Evolutionary conservation across 2,329 filamentous ascomycete species (phyloP), one percentile per base, ranked within the genome.

Genomic region (Teratosphaeria destructans): DNA sequence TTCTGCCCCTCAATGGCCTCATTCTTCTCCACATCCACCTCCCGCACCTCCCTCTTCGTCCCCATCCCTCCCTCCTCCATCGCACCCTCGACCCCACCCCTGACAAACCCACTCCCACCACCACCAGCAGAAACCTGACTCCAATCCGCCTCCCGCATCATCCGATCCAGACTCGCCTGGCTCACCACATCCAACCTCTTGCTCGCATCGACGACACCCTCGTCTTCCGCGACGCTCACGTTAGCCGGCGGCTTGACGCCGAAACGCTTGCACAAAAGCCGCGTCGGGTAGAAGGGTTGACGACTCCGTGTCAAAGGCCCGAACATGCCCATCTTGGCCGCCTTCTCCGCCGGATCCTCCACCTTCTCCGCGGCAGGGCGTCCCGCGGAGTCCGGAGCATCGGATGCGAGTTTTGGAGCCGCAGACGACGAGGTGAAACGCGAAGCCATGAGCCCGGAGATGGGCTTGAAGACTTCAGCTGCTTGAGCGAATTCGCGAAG

Each of bases 231-330:
- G 62, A 74, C 65, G 71, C 77, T 70, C 11, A 54, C 27, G 19
- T 32, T 54, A 16, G 53, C 27, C 1, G 92, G 90, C 8, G 88
- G 83, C 61, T 81, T 85, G n/a, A 97, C 87, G 66, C 91, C 91
- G 75, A 99, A 96, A 8, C 94, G 82, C 72, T 97, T 99, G 76
- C 93, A 97, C n/a, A 97, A 75, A 49, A 99, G 75, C 58, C 91
- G 81, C 1, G 87, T 86, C 0, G 94, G 94, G 66, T 86, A 86
- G 73, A 96, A 97, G 4, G 85, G 82, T 7, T 83, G 73, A 0
- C 81, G 78, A 26, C 81, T 84, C 62, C 94, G 81, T 3, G 94
- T 99, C 84, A 97, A 82, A 14, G 85, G 81, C 0, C 94, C 94
- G 74, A 92, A 96, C 91, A 97, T 96, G 60, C 90, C 91, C 70